A percentile compares a stretch with the other conserved stretches of the same genome.
Conservation (phyloP, 768 basidiomycete species). For the Mrakia gelida region DNA sequence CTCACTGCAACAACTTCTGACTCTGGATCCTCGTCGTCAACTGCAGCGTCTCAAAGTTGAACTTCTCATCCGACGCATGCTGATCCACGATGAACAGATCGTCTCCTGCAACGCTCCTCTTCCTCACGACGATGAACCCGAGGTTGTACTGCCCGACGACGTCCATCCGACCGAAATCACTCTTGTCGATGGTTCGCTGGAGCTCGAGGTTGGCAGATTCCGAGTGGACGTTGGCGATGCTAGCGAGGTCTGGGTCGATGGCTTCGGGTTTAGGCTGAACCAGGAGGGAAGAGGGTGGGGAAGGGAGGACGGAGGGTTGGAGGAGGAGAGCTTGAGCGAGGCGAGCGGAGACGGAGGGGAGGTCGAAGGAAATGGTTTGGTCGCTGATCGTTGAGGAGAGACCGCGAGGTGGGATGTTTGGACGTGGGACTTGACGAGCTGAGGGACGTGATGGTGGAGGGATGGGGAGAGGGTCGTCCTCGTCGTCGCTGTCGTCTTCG, state of each 20-base stretch:
- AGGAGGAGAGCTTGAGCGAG: conserved; percentile 7
- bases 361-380: conserved; percentile 32
- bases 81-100: conserved; percentile 79
- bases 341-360: conserved; percentile 21
- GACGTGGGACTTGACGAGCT: background rate
- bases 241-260: background rate
- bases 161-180: conserved; percentile 77
- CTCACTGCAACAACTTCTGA: conserved; percentile 75
- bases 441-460: background rate
- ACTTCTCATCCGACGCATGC: conserved; percentile 74
- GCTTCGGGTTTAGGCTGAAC: background rate
- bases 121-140: conserved; percentile 84
- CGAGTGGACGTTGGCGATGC: conserved; percentile 1
- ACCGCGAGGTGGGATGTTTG: background rate
- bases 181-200: conserved; percentile 77
- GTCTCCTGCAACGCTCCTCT: conserved; percentile 54
- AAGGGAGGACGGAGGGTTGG: background rate
- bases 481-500: conserved; percentile 3
- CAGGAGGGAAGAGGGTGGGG: background rate
- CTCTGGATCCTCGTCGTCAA: conserved; percentile 82
- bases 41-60: conserved; percentile 93
- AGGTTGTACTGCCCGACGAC: conserved; percentile 92
- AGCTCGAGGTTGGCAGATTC: conserved; percentile 58
- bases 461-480: background rate
- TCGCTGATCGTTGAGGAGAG: background rate